Percentiles rank a stretch among this genome's conserved stretches.
These are phyloP conservation scores for Ophiostoma perfectum DNA, from an alignment of 2,329 filamentous ascomycete species.

Conservation along the genomic window DNA sequence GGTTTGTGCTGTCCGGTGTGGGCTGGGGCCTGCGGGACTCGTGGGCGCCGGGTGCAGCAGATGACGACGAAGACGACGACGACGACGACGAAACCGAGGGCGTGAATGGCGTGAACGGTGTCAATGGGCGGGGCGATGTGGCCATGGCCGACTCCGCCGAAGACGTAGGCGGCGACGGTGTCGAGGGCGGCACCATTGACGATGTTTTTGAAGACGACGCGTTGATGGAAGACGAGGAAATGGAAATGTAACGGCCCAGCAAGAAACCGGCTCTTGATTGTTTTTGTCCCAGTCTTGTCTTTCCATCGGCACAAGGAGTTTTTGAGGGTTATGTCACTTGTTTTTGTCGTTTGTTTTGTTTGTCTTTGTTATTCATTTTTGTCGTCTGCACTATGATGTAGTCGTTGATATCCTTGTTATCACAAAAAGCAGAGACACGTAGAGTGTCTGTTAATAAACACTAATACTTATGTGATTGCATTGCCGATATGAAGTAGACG, in stretches of 20 bases:
- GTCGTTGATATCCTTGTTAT: background rate
- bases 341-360: background rate
- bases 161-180: conserved; percentile 50
- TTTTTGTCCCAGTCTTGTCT: background rate
- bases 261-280: background rate
- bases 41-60: conserved; percentile 44
- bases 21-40: conserved; percentile 59
- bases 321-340: background rate
- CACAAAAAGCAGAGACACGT: conserved; percentile 3
- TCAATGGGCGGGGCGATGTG: conserved; percentile 26
- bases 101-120: conserved; percentile 33
- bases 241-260: conserved; percentile 31
- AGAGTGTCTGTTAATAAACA: background rate
- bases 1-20: conserved; percentile 61
- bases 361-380: background rate
- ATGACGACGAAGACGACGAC: conserved; percentile 43
- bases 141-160: conserved; percentile 36
- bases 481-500: background rate
- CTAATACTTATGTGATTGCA: background rate
- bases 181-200: conserved; percentile 51
- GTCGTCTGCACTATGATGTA: background rate
- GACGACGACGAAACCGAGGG: conserved; percentile 39
- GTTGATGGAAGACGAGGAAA: conserved; percentile 35
- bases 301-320: background rate
- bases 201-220: conserved; percentile 38